A percentile compares a stretch with the other conserved stretches of the same genome.
Conservation (phyloP, 805 yeast species). For the Metahyphopichia silvanorum region DNA sequence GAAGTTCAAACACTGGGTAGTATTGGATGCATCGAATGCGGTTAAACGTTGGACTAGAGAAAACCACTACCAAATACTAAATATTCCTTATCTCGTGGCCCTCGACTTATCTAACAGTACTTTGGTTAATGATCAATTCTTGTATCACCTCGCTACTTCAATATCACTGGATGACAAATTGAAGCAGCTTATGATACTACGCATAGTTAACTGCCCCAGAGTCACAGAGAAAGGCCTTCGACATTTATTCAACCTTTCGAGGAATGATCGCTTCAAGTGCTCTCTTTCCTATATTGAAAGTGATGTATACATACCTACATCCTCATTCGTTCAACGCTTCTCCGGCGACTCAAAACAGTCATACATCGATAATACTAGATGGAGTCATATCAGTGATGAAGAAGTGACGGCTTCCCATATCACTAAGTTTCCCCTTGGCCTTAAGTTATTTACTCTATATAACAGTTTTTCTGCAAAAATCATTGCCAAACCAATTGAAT, state of each 20-base stretch:
- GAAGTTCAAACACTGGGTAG: slow-evolving; percentile 13
- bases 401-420: slow-evolving; percentile 9
- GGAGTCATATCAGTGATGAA: slow-evolving; percentile 14
- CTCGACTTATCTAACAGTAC: slow-evolving; percentile 27
- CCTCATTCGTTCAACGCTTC: background rate
- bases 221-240: slow-evolving; percentile 10
- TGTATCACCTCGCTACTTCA: slow-evolving; percentile 19
- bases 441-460: slow-evolving; percentile 16
- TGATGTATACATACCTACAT: slow-evolving; percentile 5
- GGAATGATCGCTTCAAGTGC: background rate
- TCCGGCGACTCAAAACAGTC: background rate
- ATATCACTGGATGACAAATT: slow-evolving; percentile 14
- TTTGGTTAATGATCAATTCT: slow-evolving; percentile 27
- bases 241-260: slow-evolving; percentile 7
- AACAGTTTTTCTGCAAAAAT: slow-evolving; percentile 10
- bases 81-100: slow-evolving; percentile 23
- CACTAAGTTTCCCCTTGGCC: slow-evolving; percentile 20
- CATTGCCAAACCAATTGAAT: slow-evolving; percentile 1
- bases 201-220: slow-evolving; percentile 19
- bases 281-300: slow-evolving; percentile 13
- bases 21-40: slow-evolving; percentile 25
- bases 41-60: slow-evolving; percentile 11
- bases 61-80: slow-evolving; percentile 22
- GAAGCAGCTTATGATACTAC: slow-evolving; percentile 17
- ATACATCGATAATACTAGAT: slow-evolving; percentile 18